A percentile compares a stretch with the other conserved stretches of the same genome.
Evolutionary conservation across 2,329 filamentous ascomycete genomes (phyloP).

Genomic region (Stachybotrys chartarum): DNA sequence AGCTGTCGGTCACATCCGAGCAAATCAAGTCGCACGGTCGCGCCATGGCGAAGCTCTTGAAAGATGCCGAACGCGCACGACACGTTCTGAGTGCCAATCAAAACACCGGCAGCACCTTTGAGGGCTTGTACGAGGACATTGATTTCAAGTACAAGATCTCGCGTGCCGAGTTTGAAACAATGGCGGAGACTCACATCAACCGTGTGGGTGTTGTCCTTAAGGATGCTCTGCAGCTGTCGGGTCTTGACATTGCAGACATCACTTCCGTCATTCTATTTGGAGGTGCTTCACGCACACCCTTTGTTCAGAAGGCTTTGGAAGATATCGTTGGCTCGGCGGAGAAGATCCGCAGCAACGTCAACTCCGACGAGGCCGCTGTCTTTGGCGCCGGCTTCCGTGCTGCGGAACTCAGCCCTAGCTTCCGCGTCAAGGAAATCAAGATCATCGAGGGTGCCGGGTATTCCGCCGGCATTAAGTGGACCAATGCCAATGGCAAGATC

Average conservation of each 20-base stretch:
- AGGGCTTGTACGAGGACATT: conserved; percentile 83
- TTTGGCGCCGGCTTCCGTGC: conserved; percentile 95
- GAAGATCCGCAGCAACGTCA: conserved; percentile 89
- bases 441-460: conserved; percentile 72
- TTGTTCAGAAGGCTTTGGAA: conserved; percentile 86
- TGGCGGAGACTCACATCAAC: conserved; percentile 60
- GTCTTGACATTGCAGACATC: conserved; percentile 66
- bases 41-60: conserved; percentile 82
- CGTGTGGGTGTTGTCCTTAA: conserved; percentile 65
- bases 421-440: conserved; percentile 95
- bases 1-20: conserved; percentile 52
- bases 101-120: conserved; percentile 73
- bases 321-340: conserved; percentile 61
- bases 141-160: conserved; percentile 90
- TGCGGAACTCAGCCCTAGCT: conserved; percentile 85
- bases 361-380: conserved; percentile 92
- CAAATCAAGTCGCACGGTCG: conserved; percentile 70
- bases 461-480: conserved; percentile 69
- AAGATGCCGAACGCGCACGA: conserved; percentile 79
- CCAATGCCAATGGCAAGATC: conserved; percentile 57
- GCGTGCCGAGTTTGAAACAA: conserved; percentile 72
- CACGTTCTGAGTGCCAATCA: conserved; percentile 91
- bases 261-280: conserved; percentile 92
- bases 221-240: conserved; percentile 66
- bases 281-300: conserved; percentile 82